Percentiles rank a stretch among this genome's conserved stretches.
Evolutionary conservation across 768 basidiomycete genomes (phyloP).

Genomic region (Suillus subaureus): DNA sequence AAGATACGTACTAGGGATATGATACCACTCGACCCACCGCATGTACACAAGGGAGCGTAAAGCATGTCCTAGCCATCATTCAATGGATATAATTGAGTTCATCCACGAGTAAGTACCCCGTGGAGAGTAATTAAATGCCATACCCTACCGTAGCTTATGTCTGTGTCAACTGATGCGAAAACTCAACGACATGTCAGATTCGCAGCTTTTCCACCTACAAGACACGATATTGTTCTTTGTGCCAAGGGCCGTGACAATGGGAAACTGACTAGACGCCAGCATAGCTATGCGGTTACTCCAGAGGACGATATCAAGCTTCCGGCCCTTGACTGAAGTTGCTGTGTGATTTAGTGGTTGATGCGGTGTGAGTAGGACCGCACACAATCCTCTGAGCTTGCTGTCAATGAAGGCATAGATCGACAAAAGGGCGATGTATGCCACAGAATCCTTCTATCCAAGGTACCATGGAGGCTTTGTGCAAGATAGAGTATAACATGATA

Average conservation of each 20-base stretch:
- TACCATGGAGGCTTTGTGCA: too few species aligned
- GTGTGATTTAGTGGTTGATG: slow-evolving; percentile 2
- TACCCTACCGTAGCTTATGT: slow-evolving; percentile 24
- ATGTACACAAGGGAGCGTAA: slow-evolving; percentile 52
- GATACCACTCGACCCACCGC: slow-evolving; percentile 23
- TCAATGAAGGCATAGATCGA: slow-evolving; percentile 40
- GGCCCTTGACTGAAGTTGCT: slow-evolving; percentile 24
- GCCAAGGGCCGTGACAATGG: slow-evolving; percentile 43
- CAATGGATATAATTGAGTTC: slow-evolving; percentile 47
- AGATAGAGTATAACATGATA: too few species aligned
- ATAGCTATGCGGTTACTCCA: slow-evolving; percentile 36
- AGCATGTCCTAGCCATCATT: slow-evolving; percentile 45
- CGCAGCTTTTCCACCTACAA: slow-evolving; percentile 9
- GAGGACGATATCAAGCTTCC: slow-evolving; percentile 25
- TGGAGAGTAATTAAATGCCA: neutral
- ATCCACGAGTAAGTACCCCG: neutral
- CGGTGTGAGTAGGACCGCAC: neutral
- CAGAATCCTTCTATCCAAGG: too few species aligned
- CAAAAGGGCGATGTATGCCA: slow-evolving; percentile 39
- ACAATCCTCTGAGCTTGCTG: slow-evolving; percentile 29
- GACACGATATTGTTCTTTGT: slow-evolving; percentile 41
- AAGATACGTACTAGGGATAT: too few species aligned
- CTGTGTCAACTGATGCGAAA: slow-evolving; percentile 20
- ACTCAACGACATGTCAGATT: neutral
- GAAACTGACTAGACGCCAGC: slow-evolving; percentile 37